phyloP scores from a whole-genome alignment of 1,284 basidiomycete species.

The Moniliophthora roreri region DNA sequence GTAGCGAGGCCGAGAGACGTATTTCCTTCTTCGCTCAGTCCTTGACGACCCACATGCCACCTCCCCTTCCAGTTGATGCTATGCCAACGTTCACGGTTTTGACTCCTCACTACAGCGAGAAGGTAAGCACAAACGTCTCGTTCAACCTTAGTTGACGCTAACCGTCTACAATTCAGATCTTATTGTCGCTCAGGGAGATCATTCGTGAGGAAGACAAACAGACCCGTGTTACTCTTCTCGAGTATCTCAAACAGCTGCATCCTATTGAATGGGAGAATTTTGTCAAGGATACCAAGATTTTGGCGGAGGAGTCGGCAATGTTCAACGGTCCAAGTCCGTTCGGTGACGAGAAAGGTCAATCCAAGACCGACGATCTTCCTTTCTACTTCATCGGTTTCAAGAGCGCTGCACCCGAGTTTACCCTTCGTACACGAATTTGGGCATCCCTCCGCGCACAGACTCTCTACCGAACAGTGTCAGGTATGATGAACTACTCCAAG shows the following conservation, averaged over 20 bases:
- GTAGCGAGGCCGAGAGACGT: conserved; percentile 90
- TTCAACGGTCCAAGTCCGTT: conserved; percentile 82
- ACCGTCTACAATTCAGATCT: conserved; percentile 50
- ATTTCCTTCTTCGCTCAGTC: conserved; percentile 98
- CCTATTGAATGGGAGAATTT: conserved; percentile 99
- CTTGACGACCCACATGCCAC: conserved; percentile 86
- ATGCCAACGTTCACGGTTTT: conserved; percentile 98
- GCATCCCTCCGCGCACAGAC: conserved; percentile 98
- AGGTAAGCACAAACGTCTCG: conserved; percentile 45
- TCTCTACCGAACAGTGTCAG: conserved; percentile 96
- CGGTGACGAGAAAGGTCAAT: conserved; percentile 85
- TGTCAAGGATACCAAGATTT: conserved; percentile 98
- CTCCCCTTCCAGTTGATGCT: conserved; percentile 88
- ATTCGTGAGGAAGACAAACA: conserved; percentile 96
- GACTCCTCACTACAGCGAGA: conserved; percentile 95
- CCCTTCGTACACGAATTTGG: conserved; percentile 98
- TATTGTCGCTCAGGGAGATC: conserved; percentile 91
- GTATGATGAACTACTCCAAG: conserved; percentile 99
- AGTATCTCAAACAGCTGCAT: conserved; percentile 98
- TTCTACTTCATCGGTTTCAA: conserved; percentile 99
- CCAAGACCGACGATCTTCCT: conserved; percentile 92
- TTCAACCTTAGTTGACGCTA: conserved; percentile 9
- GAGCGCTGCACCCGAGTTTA: conserved; percentile 97
- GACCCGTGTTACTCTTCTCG: conserved; percentile 90
- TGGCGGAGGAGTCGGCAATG: conserved; percentile 93